phyloP scores from a whole-genome alignment of 805 yeast species.

The Metschnikowia matae region DNA sequence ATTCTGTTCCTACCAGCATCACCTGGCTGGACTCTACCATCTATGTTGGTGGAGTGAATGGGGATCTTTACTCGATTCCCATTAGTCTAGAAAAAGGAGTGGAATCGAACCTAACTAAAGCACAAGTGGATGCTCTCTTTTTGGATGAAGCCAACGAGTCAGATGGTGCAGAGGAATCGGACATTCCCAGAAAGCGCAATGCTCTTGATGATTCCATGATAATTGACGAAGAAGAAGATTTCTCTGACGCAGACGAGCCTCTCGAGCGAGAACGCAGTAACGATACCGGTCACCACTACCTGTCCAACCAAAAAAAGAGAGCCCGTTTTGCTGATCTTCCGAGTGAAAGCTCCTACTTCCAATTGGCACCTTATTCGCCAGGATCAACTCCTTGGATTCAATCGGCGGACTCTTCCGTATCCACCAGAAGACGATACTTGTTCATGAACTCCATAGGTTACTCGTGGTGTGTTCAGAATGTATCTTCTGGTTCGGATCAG shows the following conservation, averaged over 20 bases:
- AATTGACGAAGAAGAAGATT: constrained; percentile 18
- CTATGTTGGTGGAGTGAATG: constrained; percentile 42
- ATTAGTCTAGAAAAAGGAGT: constrained; percentile 3
- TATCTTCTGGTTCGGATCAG: constrained; percentile 24
- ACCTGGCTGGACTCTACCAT: constrained; percentile 27
- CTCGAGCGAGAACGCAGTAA: constrained; percentile 8
- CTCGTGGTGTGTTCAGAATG: constrained; percentile 62
- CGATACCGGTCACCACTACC: constrained; percentile 12
- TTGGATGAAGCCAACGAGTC: constrained; percentile 18
- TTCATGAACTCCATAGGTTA: constrained; percentile 80
- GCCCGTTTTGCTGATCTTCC: constrained; percentile 5
- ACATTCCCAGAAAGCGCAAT: constrained; percentile 25
- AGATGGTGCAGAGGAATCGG: constrained; percentile 11
- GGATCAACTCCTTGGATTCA: constrained; percentile 80
- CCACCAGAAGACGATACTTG: constrained; percentile 56
- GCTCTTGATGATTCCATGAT: constrained; percentile 33
- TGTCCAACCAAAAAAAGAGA: constrained; percentile 7
- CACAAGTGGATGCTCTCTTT: constrained; percentile 15
- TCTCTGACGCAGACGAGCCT: constrained; percentile 3
- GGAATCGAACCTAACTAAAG: not conserved
- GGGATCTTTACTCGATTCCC: constrained; percentile 28
- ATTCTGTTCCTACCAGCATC: constrained; percentile 24
- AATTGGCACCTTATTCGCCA: constrained; percentile 66
- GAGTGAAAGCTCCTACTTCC: constrained; percentile 8
- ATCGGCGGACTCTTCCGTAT: constrained; percentile 30